Percentiles rank a stretch among this genome's conserved stretches.
Conservation (phyloP, 2,329 filamentous ascomycete species). For the Colletotrichum incanum region DNA sequence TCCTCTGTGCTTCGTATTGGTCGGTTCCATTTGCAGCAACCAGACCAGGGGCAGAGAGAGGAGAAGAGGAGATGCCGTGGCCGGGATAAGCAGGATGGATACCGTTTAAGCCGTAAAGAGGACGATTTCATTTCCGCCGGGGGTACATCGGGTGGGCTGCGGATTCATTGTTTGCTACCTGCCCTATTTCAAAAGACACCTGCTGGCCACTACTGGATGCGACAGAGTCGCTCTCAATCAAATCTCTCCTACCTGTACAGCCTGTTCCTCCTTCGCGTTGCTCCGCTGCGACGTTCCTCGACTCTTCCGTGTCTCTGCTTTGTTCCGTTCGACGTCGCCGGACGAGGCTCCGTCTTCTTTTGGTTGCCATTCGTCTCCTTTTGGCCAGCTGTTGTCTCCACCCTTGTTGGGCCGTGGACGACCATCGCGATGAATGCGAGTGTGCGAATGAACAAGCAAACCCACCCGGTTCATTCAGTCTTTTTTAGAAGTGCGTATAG, state of each 20-base stretch:
- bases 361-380: neutral
- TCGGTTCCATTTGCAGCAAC: neutral
- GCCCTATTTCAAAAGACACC: neutral
- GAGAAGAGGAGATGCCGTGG: neutral
- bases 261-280: neutral
- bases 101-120: neutral
- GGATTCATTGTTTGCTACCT: neutral
- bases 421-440: neutral
- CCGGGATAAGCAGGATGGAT: neutral
- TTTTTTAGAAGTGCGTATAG: neutral
- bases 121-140: conserved; percentile 11
- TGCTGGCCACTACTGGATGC: neutral
- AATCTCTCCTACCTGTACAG: neutral
- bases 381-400: neutral
- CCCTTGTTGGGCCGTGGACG: neutral
- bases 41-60: neutral
- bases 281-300: neutral
- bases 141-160: neutral
- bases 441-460: neutral
- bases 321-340: neutral
- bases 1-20: neutral
- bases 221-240: neutral
- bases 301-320: neutral
- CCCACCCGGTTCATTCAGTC: neutral
- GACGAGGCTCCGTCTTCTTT: neutral